These are phyloP conservation scores for Mycena olivaceomarginata DNA, from an alignment of 768 basidiomycete species.

Conservation along the genomic window DNA sequence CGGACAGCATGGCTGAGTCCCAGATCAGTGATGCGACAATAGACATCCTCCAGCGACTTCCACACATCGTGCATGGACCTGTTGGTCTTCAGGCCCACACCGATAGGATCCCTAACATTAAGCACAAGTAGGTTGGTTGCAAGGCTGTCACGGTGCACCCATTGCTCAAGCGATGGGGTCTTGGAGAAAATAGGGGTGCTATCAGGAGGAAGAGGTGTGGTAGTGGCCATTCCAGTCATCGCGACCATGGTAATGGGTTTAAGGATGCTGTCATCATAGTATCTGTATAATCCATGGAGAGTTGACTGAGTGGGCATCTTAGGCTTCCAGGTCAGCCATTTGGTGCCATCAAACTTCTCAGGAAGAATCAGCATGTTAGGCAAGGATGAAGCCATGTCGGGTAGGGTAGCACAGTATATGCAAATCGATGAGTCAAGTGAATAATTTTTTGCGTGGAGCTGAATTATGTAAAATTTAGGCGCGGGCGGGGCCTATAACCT, in stretches of 20 bases:
- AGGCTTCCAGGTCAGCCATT: not conserved
- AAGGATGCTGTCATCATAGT: slow-evolving; percentile 9
- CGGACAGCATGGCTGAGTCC: slow-evolving; percentile 38
- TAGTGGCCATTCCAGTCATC: not conserved
- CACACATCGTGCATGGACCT: slow-evolving; percentile 48
- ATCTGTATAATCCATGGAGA: slow-evolving; percentile 18
- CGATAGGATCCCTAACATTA: slow-evolving; percentile 51
- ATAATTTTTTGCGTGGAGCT: no score
- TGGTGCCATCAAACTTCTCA: slow-evolving; percentile 15
- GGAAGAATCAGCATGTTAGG: slow-evolving; percentile 4
- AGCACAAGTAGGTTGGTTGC: slow-evolving; percentile 37
- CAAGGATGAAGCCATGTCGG: no score
- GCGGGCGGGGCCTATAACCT: no score
- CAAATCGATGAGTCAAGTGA: no score
- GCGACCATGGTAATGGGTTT: not conserved
- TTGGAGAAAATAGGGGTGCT: slow-evolving; percentile 37
- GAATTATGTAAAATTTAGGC: no score
- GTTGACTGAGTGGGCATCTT: not conserved
- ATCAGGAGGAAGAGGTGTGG: slow-evolving; percentile 26
- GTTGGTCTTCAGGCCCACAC: slow-evolving; percentile 46
- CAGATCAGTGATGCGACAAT: slow-evolving; percentile 36
- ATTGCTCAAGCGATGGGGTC: slow-evolving; percentile 45
- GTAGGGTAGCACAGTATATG: no score
- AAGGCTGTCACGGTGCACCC: slow-evolving; percentile 46
- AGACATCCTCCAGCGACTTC: slow-evolving; percentile 42